A percentile compares a stretch with the other conserved stretches of the same genome.
Evolutionary conservation across 2,329 filamentous ascomycete genomes (phyloP).

Genomic region (Corinectria fuckeliana): DNA sequence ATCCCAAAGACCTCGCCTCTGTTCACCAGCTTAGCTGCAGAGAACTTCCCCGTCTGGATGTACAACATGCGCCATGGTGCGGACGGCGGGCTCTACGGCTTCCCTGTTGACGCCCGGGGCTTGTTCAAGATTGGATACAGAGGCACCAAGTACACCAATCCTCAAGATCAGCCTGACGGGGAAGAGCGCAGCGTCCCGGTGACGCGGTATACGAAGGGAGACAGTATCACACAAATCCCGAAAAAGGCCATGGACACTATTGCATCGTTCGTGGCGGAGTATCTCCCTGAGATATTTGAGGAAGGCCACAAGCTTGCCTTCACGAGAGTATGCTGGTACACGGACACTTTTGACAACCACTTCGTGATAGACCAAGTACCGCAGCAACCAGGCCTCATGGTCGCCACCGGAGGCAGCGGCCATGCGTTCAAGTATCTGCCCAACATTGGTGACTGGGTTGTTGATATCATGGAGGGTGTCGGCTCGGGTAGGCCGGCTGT

Average conservation of each 20-base stretch:
- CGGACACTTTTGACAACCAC: constrained; percentile 43
- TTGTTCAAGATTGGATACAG: constrained; percentile 58
- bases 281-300: constrained; percentile 50
- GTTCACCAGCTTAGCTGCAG: constrained; percentile 48
- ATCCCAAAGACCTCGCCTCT: constrained; percentile 48
- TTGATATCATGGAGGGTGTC: constrained; percentile 46
- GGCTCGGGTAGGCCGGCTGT: not conserved
- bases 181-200: constrained; percentile 47
- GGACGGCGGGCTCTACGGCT: constrained; percentile 54
- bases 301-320: constrained; percentile 46
- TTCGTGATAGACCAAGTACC: constrained; percentile 45
- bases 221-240: constrained; percentile 36
- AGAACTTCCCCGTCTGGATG: constrained; percentile 54
- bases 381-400: constrained; percentile 64
- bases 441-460: constrained; percentile 60
- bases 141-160: constrained; percentile 58
- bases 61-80: constrained; percentile 30
- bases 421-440: constrained; percentile 70
- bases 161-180: constrained; percentile 44
- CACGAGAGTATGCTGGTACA: constrained; percentile 42
- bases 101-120: constrained; percentile 51
- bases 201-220: constrained; percentile 44
- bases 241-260: constrained; percentile 38
- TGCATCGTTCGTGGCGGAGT: constrained; percentile 45
- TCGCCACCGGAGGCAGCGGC: constrained; percentile 67